These are phyloP conservation scores for Apiospora saccharicola DNA, from an alignment of 2,329 filamentous ascomycete species.

Conservation along the genomic window DNA sequence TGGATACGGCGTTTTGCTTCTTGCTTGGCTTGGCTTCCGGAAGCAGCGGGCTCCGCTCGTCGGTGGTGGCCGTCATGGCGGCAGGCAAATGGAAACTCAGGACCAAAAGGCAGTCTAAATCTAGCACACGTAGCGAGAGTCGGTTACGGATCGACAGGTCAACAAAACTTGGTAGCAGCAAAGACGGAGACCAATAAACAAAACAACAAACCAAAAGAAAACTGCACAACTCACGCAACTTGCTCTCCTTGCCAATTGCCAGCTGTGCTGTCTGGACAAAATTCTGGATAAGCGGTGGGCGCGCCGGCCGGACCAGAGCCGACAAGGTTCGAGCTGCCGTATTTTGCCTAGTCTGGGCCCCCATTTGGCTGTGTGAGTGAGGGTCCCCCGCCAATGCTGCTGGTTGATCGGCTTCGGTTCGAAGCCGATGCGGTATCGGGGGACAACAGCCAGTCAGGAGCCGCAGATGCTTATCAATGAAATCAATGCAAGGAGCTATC, in stretches of 20 bases:
- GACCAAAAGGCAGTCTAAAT: background rate
- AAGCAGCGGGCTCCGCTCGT: slow-evolving; percentile 22
- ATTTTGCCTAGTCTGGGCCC: slow-evolving; percentile 1
- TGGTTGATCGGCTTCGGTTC: background rate
- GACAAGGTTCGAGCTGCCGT: slow-evolving; percentile 9
- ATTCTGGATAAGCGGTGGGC: background rate
- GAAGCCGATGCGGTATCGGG: slow-evolving; percentile 16
- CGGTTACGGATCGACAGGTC: background rate
- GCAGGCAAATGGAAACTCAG: background rate
- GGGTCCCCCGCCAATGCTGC: background rate
- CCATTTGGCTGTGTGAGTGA: background rate
- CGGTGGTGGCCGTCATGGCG: slow-evolving; percentile 20
- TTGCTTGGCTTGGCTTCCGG: background rate
- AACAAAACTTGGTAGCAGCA: background rate
- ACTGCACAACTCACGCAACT: too few relatives aligned
- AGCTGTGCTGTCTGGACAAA: background rate
- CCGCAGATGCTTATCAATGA: slow-evolving; percentile 1
- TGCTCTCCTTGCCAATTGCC: too few relatives aligned
- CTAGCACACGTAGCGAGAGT: background rate
- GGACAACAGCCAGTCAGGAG: background rate
- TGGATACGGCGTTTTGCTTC: slow-evolving; percentile 3
- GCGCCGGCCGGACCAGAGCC: slow-evolving; percentile 4
- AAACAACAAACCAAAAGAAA: background rate
- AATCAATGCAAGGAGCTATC: background rate
- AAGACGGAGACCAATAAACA: background rate